Evolutionary conservation across 2,329 filamentous ascomycete species (phyloP).

Genomic region (Nothophoma quercina): DNA sequence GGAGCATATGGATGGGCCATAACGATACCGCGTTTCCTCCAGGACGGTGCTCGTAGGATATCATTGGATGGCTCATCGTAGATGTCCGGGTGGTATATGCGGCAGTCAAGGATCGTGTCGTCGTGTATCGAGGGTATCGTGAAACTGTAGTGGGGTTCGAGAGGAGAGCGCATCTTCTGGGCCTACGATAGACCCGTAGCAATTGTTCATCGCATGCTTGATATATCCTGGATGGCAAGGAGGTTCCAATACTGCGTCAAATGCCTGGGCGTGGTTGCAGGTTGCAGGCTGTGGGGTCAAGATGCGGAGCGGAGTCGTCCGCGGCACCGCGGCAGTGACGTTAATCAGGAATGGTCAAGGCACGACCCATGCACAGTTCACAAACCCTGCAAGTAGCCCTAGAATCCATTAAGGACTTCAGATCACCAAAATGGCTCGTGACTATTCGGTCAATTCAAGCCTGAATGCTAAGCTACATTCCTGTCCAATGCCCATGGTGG

Average conservation of each 20-base stretch:
- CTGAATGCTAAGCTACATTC: neutral
- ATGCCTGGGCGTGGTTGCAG: constrained; percentile 1
- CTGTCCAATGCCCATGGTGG: neutral
- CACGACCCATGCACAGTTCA: constrained; percentile 1
- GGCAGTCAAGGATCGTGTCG: constrained; percentile 76
- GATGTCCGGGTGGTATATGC: constrained; percentile 71
- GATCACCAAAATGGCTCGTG: neutral
- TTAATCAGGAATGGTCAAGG: constrained; percentile 3
- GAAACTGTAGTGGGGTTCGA: constrained; percentile 63
- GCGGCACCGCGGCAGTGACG: constrained; percentile 5
- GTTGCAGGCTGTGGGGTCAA: neutral
- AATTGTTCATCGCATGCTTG: constrained; percentile 33
- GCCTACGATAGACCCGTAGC: constrained; percentile 32
- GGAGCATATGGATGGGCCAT: constrained; percentile 92
- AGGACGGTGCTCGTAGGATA: constrained; percentile 17
- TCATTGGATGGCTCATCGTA: constrained; percentile 25
- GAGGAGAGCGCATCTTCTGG: constrained; percentile 32
- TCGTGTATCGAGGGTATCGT: constrained; percentile 87
- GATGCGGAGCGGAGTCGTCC: constrained; percentile 5
- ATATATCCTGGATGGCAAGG: neutral
- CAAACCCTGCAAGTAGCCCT: neutral
- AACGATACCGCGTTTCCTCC: constrained; percentile 63
- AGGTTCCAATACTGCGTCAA: neutral
- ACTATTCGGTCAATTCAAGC: neutral
- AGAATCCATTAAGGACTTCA: neutral